Evolutionary conservation across 2,329 filamentous ascomycete genomes (phyloP), one percentile per base, ranked within the genome.

Genomic region (Trichoderma atrobrunneum): DNA sequence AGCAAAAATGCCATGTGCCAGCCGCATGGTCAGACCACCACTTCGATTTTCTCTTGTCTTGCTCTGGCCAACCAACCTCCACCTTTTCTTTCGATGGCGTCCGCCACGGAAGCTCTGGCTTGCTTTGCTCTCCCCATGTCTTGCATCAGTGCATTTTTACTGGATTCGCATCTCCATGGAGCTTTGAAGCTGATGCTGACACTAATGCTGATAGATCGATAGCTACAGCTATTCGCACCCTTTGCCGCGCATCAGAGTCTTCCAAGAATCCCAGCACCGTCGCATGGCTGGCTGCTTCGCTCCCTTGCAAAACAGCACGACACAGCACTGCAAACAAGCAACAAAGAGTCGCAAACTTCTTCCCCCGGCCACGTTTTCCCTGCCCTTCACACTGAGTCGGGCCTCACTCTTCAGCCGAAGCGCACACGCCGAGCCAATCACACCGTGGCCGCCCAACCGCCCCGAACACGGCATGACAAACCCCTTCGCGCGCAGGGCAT

Each of bases 381-480:
- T 63, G 39, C 64, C 26, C 57, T 60, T 32, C 5, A 36, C 6
- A 6, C 34, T 36, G 56, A 10, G 71, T 66, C 66, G 48, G 72
- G 66, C 70, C 73, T 74, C 72, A 74, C 36, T 61, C 71, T 74
- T 74, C 60, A 74, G 73, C 73, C 72, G 67, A 64, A 34, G 54
- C 59, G 34, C 54, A 28, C 24, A 36, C 21, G 59, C 34, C 39
- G 43, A 56, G 54, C 56, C 66, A 71, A 74, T 72, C 70, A 72
- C 54, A 18, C 63, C 51, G n/a, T 57, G 14, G 43, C 57, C 56
- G 48, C 24, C 34, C 18, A 32, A 39, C 39, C 39, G 26, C 43
- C 60, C 60, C 36, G 43, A 54, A 54, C 59, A 54, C 61, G 28
- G 51, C 59, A 32, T 11, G 57, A 60, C 39, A 66, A 43, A 61